Conservation (phyloP, 257 asterid genomes). For the Solanum chmielewskii region DNA sequence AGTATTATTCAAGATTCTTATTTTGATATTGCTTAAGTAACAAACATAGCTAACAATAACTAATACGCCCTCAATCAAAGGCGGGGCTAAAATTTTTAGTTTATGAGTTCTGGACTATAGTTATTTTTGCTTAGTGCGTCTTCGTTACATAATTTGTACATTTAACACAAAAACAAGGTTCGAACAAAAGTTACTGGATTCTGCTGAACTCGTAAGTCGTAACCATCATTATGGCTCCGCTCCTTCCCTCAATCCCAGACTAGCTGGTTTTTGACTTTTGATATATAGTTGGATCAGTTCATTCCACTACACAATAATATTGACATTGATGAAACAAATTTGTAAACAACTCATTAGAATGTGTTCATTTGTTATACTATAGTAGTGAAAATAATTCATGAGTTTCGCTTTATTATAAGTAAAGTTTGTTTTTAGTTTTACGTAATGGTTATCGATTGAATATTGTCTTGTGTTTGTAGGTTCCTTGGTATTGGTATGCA, state of each 20-base stretch:
- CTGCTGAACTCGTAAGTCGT: neutral
- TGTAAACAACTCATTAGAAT: neutral
- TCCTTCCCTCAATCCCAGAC: neutral
- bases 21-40: neutral
- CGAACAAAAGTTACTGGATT: rapidly evolving
- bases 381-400: neutral
- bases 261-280: neutral
- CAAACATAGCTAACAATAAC: neutral
- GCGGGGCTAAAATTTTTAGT: neutral
- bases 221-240: neutral
- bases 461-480: constrained; percentile 25
- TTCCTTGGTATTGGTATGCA: constrained; percentile 71
- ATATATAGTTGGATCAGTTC: neutral
- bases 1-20: neutral
- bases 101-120: neutral
- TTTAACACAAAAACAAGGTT: neutral
- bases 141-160: neutral
- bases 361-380: neutral
- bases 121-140: neutral
- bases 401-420: neutral
- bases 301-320: neutral
- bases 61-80: neutral
- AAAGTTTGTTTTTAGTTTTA: neutral
- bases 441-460: neutral
- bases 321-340: neutral